phyloP scores from a whole-genome alignment of 179 eudicot genomes.

The Spergularia azorica region DNA sequence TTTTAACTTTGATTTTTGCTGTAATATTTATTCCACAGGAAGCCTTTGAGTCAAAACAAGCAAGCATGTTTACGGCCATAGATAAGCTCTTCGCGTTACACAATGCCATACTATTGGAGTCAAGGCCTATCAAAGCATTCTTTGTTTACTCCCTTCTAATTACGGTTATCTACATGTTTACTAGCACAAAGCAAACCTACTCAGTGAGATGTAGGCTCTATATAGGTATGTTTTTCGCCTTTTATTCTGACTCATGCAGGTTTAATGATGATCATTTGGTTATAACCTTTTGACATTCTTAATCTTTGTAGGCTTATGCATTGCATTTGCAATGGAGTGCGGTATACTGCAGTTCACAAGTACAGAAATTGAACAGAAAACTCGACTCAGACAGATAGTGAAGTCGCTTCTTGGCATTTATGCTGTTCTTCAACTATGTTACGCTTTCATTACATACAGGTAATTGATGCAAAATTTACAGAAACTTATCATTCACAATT shows the following conservation, averaged over 20 bases:
- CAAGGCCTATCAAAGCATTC: constrained; percentile 67
- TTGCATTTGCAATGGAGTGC: constrained; percentile 48
- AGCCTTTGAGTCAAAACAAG: constrained; percentile 75
- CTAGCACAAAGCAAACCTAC: constrained; percentile 76
- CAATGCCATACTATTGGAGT: constrained; percentile 71
- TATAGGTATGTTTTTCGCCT: constrained; percentile 47
- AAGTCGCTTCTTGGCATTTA: constrained; percentile 38
- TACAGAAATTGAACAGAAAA: constrained; percentile 38
- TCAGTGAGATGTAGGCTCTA: constrained; percentile 66
- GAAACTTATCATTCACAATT: neutral
- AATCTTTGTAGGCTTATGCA: constrained; percentile 46
- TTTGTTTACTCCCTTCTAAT: constrained; percentile 52
- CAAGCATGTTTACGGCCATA: constrained; percentile 66
- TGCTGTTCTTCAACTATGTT: constrained; percentile 43
- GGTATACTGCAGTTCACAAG: constrained; percentile 32
- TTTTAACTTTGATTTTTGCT: neutral
- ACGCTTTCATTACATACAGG: constrained; percentile 66
- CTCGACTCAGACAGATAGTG: constrained; percentile 30
- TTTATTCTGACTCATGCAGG: no score
- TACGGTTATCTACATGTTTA: constrained; percentile 61
- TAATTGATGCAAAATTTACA: constrained; percentile 7
- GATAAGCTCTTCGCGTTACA: constrained; percentile 78
- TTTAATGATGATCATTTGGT: neutral
- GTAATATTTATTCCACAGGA: constrained; percentile 43
- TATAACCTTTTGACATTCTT: neutral